phyloP scores from a whole-genome alignment of 345 rosid species.

The Excoecaria agallocha region DNA sequence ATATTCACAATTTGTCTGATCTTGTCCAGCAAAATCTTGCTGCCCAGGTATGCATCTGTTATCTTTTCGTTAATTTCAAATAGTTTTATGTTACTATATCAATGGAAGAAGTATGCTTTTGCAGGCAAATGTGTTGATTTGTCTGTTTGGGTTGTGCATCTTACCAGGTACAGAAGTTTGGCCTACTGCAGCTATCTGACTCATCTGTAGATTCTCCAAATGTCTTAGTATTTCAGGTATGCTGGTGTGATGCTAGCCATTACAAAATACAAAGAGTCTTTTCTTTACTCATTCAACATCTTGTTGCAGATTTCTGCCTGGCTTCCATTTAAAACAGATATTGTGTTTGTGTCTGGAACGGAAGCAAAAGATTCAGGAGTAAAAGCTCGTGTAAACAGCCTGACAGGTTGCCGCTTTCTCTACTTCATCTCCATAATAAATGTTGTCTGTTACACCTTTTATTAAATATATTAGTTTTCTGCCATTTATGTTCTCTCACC shows the following conservation, averaged over 20 bases:
- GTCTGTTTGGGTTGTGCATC: slow-evolving; percentile 2
- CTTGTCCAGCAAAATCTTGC: slow-evolving; percentile 63
- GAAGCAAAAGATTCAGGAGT: slow-evolving; percentile 33
- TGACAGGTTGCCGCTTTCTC: slow-evolving; percentile 56
- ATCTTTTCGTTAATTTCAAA: slow-evolving; percentile 5
- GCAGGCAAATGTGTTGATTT: neutral
- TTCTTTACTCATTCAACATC: slow-evolving; percentile 14
- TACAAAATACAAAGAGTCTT: slow-evolving; percentile 9
- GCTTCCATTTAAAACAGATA: slow-evolving; percentile 61
- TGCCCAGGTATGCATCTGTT: slow-evolving; percentile 44
- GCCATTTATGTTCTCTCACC: neutral
- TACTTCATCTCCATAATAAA: slow-evolving; percentile 11
- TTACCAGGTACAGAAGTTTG: slow-evolving; percentile 47
- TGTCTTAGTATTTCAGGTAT: slow-evolving; percentile 79
- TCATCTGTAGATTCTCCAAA: slow-evolving; percentile 52
- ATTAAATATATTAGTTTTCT: slow-evolving; percentile 5
- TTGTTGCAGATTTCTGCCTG: slow-evolving; percentile 60
- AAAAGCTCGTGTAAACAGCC: slow-evolving; percentile 58
- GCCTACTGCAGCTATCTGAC: slow-evolving; percentile 63
- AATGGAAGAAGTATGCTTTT: slow-evolving; percentile 7
- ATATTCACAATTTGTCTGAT: slow-evolving; percentile 78
- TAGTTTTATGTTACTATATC: slow-evolving; percentile 10
- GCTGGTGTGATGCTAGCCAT: neutral
- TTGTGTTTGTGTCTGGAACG: slow-evolving; percentile 70
- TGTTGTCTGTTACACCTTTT: slow-evolving; percentile 5